Evolutionary conservation across 768 basidiomycete genomes (phyloP).

Genomic region (Fomitopsis serialis): DNA sequence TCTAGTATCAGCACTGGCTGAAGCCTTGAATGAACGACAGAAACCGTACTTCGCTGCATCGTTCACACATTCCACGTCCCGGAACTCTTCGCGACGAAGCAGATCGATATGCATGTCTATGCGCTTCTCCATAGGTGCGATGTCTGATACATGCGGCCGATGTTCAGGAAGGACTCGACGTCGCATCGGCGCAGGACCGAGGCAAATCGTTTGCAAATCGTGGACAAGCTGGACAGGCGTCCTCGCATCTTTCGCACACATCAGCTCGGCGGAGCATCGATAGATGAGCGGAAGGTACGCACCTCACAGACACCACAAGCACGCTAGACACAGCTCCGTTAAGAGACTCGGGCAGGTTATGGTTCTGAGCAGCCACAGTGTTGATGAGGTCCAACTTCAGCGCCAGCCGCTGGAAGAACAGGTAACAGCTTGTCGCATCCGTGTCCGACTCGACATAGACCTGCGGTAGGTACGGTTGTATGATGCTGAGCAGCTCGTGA

Average conservation of each 20-base stretch:
- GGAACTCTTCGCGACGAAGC: conserved; percentile 83
- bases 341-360: conserved; percentile 81
- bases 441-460: conserved; percentile 85
- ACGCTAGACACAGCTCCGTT: conserved; percentile 77
- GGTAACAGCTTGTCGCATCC: conserved; percentile 82
- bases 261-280: background rate
- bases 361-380: conserved; percentile 72
- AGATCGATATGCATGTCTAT: conserved; percentile 90
- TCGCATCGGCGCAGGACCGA: conserved; percentile 77
- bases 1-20: background rate
- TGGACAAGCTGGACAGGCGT: conserved; percentile 73
- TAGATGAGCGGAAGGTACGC: conserved; percentile 13
- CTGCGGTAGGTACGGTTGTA: conserved; percentile 92
- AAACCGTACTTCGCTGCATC: conserved; percentile 77
- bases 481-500: conserved; percentile 71
- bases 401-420: conserved; percentile 89
- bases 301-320: conserved; percentile 94
- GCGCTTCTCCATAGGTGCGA: conserved; percentile 84
- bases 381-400: conserved; percentile 87
- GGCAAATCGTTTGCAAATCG: conserved; percentile 85
- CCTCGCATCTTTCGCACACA: conserved; percentile 62
- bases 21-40: background rate
- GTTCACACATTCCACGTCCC: conserved; percentile 87
- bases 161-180: conserved; percentile 78
- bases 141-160: conserved; percentile 82